Percentiles rank a stretch among this genome's conserved stretches.
These are phyloP conservation scores for Bacidia gigantensis DNA, from an alignment of 495 filamentous ascomycete genomes.

Conservation along the genomic window DNA sequence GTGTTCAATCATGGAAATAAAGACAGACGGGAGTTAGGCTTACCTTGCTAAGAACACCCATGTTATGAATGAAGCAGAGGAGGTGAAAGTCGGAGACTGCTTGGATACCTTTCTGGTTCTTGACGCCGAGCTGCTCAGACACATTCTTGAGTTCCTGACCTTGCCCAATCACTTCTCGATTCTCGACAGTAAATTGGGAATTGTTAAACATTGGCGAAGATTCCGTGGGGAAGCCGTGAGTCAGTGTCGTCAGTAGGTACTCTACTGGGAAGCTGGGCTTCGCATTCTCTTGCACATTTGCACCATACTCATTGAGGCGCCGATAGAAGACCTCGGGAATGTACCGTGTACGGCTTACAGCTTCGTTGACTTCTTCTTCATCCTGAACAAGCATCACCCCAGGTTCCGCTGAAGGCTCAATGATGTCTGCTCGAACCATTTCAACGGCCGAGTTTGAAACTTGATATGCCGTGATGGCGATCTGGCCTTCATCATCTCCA, in stretches of 20 bases:
- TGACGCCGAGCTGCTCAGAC: constrained; percentile 45
- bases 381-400: constrained; percentile 86
- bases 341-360: constrained; percentile 61
- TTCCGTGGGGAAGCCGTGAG: constrained; percentile 83
- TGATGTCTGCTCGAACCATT: constrained; percentile 90
- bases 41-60: constrained; percentile 76
- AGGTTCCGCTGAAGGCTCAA: constrained; percentile 90
- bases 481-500: constrained; percentile 79
- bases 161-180: constrained; percentile 71
- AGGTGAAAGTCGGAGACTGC: constrained; percentile 87
- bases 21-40: too few species aligned
- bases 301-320: constrained; percentile 89
- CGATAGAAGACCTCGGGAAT: constrained; percentile 97
- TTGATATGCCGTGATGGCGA: constrained; percentile 83
- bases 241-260: constrained; percentile 89
- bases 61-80: constrained; percentile 67
- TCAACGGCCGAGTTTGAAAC: constrained; percentile 89
- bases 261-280: constrained; percentile 94
- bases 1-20: neutral
- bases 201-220: constrained; percentile 59
- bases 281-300: constrained; percentile 90
- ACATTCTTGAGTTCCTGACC: constrained; percentile 59
- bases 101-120: constrained; percentile 46
- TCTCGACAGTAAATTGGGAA: constrained; percentile 72
- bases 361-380: constrained; percentile 71